Evolutionary conservation across 2,329 filamentous ascomycete species (phyloP).

Genomic region (Incumbomyces delicatus): DNA sequence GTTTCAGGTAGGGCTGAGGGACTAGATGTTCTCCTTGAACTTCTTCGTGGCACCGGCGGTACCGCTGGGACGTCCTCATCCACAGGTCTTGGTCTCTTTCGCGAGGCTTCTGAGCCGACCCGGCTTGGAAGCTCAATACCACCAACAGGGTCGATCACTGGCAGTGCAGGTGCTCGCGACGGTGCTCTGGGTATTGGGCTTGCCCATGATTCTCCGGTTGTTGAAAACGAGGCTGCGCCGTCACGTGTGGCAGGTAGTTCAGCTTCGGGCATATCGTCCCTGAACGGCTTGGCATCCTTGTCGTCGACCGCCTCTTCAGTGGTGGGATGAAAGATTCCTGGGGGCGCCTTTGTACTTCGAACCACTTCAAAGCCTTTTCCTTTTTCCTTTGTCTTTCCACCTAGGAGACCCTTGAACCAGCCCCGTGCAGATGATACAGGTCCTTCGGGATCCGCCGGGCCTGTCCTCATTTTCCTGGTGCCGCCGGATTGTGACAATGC

Average conservation of each 20-base stretch:
- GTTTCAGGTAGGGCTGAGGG: constrained; percentile 10
- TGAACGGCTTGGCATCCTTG: constrained; percentile 24
- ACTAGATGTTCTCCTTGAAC: constrained; percentile 53
- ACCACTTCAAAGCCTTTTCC: constrained; percentile 96
- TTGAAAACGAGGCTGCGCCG: constrained; percentile 9
- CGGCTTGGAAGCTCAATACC: constrained; percentile 56
- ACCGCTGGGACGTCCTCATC: constrained; percentile 30
- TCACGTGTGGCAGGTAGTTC: not conserved
- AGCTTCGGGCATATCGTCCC: not conserved
- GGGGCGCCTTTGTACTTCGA: constrained; percentile 71
- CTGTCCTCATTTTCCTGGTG: constrained; percentile 79
- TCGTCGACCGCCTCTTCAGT: constrained; percentile 6
- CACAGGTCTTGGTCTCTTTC: constrained; percentile 19
- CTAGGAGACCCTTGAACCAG: constrained; percentile 74
- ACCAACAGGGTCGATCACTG: constrained; percentile 49
- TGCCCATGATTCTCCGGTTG: constrained; percentile 10
- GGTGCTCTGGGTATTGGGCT: constrained; percentile 28
- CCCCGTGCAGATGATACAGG: constrained; percentile 80
- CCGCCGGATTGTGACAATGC: constrained; percentile 69
- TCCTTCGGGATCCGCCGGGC: constrained; percentile 86
- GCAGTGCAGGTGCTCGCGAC: constrained; percentile 46
- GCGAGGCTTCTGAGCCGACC: constrained; percentile 43
- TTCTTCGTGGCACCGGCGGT: constrained; percentile 60
- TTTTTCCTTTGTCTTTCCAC: constrained; percentile 84
- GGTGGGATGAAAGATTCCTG: constrained; percentile 45